These are phyloP conservation scores for Sugiyamaella sp. DNA, from an alignment of 1,139 yeast genomes.

Conservation along the genomic window DNA sequence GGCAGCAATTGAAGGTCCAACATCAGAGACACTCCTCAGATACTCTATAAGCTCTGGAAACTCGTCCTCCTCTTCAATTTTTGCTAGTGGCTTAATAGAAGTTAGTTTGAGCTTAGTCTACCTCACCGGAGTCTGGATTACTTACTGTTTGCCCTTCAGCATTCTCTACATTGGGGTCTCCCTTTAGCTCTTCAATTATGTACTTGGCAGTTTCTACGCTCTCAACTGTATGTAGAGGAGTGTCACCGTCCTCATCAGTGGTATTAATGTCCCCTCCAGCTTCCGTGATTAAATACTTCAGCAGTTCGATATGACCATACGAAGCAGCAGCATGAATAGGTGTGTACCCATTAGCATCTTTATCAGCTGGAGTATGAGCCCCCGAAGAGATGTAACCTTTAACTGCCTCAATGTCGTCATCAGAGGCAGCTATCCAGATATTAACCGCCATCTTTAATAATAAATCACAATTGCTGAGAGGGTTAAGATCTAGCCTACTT, in stretches of 20 bases:
- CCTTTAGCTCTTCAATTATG: constrained; percentile 66
- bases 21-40: constrained; percentile 50
- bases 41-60: constrained; percentile 76
- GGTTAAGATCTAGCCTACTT: too few relatives aligned
- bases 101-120: constrained; percentile 27
- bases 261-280: constrained; percentile 79
- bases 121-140: neutral
- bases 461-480: too few relatives aligned
- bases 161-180: constrained; percentile 66
- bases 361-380: constrained; percentile 61
- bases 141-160: constrained; percentile 69
- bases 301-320: constrained; percentile 75
- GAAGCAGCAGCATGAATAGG: constrained; percentile 97
- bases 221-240: constrained; percentile 92
- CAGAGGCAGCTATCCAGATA: constrained; percentile 96
- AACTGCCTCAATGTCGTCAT: constrained; percentile 66
- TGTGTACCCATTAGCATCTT: constrained; percentile 92
- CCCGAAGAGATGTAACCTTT: constrained; percentile 57
- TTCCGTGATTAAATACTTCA: constrained; percentile 56
- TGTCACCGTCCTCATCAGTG: constrained; percentile 88
- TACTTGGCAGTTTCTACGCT: constrained; percentile 63
- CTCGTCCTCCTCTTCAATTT: constrained; percentile 82
- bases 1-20: constrained; percentile 14
- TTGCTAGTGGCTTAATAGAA: constrained; percentile 48
- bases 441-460: constrained; percentile 44